phyloP scores from a whole-genome alignment of 495 filamentous ascomycete genomes.

The Penicillium manginii region DNA sequence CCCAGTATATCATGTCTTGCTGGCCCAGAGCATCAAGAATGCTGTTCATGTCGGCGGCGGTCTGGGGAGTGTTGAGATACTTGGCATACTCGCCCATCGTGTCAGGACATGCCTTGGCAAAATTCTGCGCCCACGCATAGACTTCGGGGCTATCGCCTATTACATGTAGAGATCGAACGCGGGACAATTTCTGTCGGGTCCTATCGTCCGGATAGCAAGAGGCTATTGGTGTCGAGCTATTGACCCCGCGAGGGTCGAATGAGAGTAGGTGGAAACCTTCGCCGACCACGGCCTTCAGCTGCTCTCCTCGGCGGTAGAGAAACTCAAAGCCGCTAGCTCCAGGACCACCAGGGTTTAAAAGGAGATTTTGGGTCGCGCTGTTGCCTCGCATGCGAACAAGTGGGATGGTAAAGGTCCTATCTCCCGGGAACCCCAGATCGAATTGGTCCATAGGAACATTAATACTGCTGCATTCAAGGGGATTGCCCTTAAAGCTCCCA shows the following conservation, averaged over 20 bases:
- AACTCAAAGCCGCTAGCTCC: constrained; percentile 44
- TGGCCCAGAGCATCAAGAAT: constrained; percentile 51
- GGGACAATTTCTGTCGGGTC: constrained; percentile 24
- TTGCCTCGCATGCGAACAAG: constrained; percentile 43
- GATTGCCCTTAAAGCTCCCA: constrained; percentile 31
- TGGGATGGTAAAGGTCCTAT: constrained; percentile 45
- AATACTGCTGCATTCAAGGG: constrained; percentile 30
- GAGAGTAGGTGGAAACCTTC: constrained; percentile 47
- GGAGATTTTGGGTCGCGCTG: constrained; percentile 43
- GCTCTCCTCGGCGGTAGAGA: constrained; percentile 34
- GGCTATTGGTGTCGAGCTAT: constrained; percentile 39
- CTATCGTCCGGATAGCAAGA: constrained; percentile 40
- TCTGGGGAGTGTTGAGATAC: constrained; percentile 53
- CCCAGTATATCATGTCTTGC: constrained; percentile 24
- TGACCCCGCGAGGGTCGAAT: constrained; percentile 52
- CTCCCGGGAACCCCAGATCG: constrained; percentile 25
- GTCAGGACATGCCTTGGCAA: constrained; percentile 41
- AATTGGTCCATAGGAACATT: constrained; percentile 52
- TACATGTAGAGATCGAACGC: constrained; percentile 29
- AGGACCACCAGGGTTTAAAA: constrained; percentile 52
- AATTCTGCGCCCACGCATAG: constrained; percentile 42
- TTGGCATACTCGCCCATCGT: constrained; percentile 42
- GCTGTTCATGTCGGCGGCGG: constrained; percentile 53
- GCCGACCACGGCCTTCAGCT: constrained; percentile 41
- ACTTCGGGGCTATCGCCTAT: constrained; percentile 42